phyloP scores from a whole-genome alignment of 768 basidiomycete genomes.

The Tubosaeta sp. region DNA sequence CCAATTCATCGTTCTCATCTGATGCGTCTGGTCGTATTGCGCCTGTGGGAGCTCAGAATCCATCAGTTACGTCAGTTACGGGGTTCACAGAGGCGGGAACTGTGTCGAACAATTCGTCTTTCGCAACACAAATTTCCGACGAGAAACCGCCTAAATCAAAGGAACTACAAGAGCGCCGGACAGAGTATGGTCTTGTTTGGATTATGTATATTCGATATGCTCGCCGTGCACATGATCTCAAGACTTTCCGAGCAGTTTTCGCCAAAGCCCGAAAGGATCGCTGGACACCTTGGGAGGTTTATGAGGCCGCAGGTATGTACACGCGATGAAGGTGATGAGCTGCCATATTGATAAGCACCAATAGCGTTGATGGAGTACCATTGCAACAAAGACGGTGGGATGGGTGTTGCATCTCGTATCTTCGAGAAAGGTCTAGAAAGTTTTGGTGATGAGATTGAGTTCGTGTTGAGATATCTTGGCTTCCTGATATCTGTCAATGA shows the following conservation, averaged over 20 bases:
- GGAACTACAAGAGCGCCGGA: conserved; percentile 50
- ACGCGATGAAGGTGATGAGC: not conserved
- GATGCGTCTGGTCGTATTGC: conserved; percentile 29
- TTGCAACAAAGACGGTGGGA: conserved; percentile 67
- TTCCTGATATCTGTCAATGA: conserved; percentile 96
- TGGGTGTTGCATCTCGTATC: conserved; percentile 79
- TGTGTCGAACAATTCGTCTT: conserved; percentile 42
- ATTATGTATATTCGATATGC: conserved; percentile 95
- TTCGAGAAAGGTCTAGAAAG: conserved; percentile 90
- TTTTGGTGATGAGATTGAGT: conserved; percentile 80
- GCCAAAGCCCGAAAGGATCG: conserved; percentile 73
- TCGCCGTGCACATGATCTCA: conserved; percentile 81
- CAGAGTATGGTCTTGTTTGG: conserved; percentile 75
- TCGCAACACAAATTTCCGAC: conserved; percentile 48
- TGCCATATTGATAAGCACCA: conserved; percentile 6
- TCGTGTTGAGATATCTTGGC: conserved; percentile 82
- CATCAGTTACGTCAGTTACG: conserved; percentile 3
- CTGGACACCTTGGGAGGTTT: conserved; percentile 87
- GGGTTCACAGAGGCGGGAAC: conserved; percentile 29
- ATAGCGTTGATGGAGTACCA: conserved; percentile 95
- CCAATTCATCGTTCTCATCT: conserved; percentile 37
- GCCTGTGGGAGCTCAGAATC: conserved; percentile 21
- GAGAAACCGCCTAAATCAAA: conserved; percentile 51
- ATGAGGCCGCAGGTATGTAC: conserved; percentile 77
- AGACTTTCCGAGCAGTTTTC: conserved; percentile 73